Base-by-base conservation (phyloP, 2,329 filamentous ascomycete species). In the Aspergillus sp. region DNA sequence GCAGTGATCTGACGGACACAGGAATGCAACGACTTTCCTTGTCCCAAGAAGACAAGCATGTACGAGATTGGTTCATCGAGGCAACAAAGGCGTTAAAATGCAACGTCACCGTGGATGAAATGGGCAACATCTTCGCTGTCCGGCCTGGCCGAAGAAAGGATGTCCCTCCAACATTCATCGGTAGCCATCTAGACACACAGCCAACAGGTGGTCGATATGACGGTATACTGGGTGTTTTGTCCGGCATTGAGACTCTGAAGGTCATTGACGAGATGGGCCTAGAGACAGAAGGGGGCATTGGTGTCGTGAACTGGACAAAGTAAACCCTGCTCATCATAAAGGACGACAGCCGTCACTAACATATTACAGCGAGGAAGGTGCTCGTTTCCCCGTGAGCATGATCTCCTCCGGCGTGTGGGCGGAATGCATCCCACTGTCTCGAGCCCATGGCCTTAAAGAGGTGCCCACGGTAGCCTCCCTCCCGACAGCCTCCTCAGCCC, bases 61-160 rank as follows among this genome's bases (percentile, higher is more conserved):
- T 79, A 10, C 80, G 88, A 35, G 81, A 87, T 63, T 93, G 87
- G 87, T 90, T 93, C 53, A 76, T 83, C 0, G 64, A 81, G 15
- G 83, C 81, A 0, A 81, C 80, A 1, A 68, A 79, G 57, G 71
- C 69, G 0, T 69, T 90, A 0, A 85, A 83, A 7, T 91, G 87
- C 63, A 74, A 75, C 3, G 74, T 86, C 6, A 83, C 77, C 0
- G 67, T 88, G 1, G 88, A 93, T 61, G 73, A 80, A 22, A 90
- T 91, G 80, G 87, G 87, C 17, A 93, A 91, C 56, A 86, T 85
- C 51, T 93, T 91, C 61, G 85, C 86, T 1, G 74, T 88, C 3
- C 77, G 84, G 2, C 78, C 82, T 3, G 86, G 87, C 1, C 69
- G 77, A 48, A 68, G 69, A 45, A 70, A 74, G 15, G 73, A 79